These are phyloP conservation scores for Tuber umbilicatum DNA, from an alignment of 495 filamentous ascomycete species.

Conservation along the genomic window DNA sequence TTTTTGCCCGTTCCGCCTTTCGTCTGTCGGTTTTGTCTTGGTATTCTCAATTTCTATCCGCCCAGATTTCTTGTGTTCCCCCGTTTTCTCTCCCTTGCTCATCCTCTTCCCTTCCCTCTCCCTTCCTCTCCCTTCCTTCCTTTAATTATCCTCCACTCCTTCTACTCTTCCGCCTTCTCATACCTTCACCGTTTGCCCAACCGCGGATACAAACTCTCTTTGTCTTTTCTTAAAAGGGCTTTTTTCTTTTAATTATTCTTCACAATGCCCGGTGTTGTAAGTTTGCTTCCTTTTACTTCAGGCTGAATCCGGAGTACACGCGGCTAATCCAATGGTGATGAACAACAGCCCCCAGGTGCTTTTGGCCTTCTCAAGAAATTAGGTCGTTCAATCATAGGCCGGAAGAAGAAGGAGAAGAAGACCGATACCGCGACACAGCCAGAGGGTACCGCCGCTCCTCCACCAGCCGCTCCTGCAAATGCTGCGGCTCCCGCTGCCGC, in stretches of 20 bases:
- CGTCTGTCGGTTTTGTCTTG: constrained; percentile 35
- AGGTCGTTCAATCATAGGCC: constrained; percentile 33
- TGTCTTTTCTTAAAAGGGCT: not conserved
- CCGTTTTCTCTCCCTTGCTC: constrained; percentile 17
- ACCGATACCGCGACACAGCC: constrained; percentile 11
- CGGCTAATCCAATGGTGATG: constrained; percentile 4
- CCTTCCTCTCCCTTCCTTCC: constrained; percentile 7
- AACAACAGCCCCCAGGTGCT: constrained; percentile 35
- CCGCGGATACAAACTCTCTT: not conserved
- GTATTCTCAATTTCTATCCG: constrained; percentile 30
- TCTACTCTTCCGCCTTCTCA: constrained; percentile 12
- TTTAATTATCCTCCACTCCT: not conserved
- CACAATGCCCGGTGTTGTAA: constrained; percentile 42
- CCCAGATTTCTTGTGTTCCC: constrained; percentile 19
- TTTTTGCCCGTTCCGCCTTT: not conserved
- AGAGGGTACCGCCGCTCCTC: constrained; percentile 10
- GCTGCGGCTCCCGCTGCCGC: constrained; percentile 3
- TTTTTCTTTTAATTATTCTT: not conserved
- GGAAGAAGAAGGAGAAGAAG: constrained; percentile 33
- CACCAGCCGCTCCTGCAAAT: not conserved
- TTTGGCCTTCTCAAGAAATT: constrained; percentile 35
- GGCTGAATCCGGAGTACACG: not conserved
- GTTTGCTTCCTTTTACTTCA: constrained; percentile 10
- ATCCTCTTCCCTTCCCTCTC: constrained; percentile 8
- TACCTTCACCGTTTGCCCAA: constrained; percentile 6